Percentiles rank a stretch among this genome's conserved stretches.
Evolutionary conservation across 192 early-diverging fungal species (phyloP).

Genomic region (Mycoemilia scoparia): DNA sequence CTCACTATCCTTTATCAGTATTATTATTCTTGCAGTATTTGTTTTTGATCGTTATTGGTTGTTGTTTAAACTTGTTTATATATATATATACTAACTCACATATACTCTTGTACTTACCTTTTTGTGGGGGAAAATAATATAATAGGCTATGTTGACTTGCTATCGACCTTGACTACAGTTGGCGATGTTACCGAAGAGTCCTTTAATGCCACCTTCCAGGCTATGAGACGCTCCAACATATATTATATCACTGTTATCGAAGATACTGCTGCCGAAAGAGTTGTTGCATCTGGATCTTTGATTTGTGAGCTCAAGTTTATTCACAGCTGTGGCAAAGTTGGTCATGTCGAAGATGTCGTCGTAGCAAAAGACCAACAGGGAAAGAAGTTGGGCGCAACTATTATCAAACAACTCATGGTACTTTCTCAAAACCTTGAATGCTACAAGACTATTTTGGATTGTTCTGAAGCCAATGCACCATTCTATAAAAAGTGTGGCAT

Average conservation of each 20-base stretch:
- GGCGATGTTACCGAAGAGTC: conserved; percentile 49
- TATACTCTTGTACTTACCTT: conserved; percentile 5
- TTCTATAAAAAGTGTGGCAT: conserved; percentile 91
- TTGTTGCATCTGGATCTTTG: conserved; percentile 75
- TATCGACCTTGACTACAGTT: conserved; percentile 61
- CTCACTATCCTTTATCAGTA: no score
- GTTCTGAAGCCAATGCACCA: conserved; percentile 51
- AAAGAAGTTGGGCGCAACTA: conserved; percentile 40
- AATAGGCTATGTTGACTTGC: conserved; percentile 38
- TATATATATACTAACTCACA: not conserved
- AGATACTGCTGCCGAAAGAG: conserved; percentile 13
- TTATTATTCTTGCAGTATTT: not conserved
- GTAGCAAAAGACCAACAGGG: conserved; percentile 57
- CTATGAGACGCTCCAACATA: conserved; percentile 44
- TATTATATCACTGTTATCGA: conserved; percentile 81
- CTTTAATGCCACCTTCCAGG: conserved; percentile 60
- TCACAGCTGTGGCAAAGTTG: conserved; percentile 61
- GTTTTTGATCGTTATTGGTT: no score
- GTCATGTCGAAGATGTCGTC: conserved; percentile 83
- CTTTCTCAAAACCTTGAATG: conserved; percentile 60
- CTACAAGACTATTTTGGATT: conserved; percentile 77
- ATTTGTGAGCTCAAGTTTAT: conserved; percentile 85
- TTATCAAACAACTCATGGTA: conserved; percentile 76
- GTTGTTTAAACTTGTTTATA: no score
- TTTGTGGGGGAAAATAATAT: no score